Percentiles rank a stretch among this genome's conserved stretches.
Evolutionary conservation across 352 stramenopile species (phyloP).

Genomic region (Phytophthora pisi): DNA sequence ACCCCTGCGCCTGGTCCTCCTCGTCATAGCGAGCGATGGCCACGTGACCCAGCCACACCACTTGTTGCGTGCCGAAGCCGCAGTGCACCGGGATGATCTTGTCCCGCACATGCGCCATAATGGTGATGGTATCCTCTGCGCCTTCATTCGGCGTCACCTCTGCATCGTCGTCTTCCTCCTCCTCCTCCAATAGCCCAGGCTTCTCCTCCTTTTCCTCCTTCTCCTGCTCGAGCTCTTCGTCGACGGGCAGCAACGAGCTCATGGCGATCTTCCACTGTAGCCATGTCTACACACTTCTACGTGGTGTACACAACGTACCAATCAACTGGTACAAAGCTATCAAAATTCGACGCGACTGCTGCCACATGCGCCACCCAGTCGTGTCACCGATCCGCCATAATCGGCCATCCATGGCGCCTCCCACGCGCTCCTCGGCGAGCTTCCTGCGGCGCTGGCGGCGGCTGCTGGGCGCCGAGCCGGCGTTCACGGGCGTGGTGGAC

Average conservation of each 20-base stretch:
- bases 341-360: background rate
- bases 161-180: slow-evolving; percentile 6
- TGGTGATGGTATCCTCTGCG: slow-evolving; percentile 56
- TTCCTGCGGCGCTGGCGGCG: slow-evolving; percentile 29
- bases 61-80: slow-evolving; percentile 74
- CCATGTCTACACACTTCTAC: slow-evolving; percentile 4
- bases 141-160: slow-evolving; percentile 51
- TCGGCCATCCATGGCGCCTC: slow-evolving; percentile 2
- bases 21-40: slow-evolving; percentile 76
- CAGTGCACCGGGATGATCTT: slow-evolving; percentile 77
- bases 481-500: slow-evolving; percentile 24
- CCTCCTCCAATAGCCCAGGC: slow-evolving; percentile 12
- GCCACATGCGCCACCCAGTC: background rate
- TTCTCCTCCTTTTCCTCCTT: slow-evolving; percentile 4
- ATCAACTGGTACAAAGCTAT: background rate
- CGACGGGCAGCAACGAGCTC: slow-evolving; percentile 5
- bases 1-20: slow-evolving; percentile 43
- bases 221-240: slow-evolving; percentile 1
- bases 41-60: slow-evolving; percentile 75
- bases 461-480: slow-evolving; percentile 25
- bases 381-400: background rate
- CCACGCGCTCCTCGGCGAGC: background rate
- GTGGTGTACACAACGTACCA: background rate
- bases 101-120: slow-evolving; percentile 69
- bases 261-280: slow-evolving; percentile 23